Evolutionary conservation across 176 grass and related monocot genomes (phyloP).

Genomic region (Melocanna baccifera): DNA sequence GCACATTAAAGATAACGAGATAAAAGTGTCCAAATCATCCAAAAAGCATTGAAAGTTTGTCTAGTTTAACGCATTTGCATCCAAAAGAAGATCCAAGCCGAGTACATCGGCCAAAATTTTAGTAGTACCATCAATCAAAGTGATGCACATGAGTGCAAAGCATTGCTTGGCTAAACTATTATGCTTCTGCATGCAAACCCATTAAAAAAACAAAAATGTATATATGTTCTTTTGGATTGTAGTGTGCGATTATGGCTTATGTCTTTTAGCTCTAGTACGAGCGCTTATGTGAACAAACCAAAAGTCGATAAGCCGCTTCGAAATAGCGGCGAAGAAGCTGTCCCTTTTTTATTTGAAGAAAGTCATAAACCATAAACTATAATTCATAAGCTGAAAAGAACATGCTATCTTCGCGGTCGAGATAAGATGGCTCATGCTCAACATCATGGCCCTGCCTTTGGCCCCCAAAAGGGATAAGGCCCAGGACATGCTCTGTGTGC

Average conservation of each 20-base stretch:
- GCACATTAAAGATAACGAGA: neutral
- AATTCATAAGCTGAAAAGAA: too few relatives aligned
- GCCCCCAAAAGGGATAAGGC: conserved; percentile 11
- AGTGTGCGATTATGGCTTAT: too few relatives aligned
- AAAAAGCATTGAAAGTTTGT: neutral
- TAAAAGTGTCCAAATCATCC: conserved; percentile 24
- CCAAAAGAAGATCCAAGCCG: conserved; percentile 28
- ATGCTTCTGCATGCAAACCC: neutral
- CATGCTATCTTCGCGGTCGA: neutral
- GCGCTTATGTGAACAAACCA: too few relatives aligned
- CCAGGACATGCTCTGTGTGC: neutral
- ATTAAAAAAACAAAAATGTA: neutral
- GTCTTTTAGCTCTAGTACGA: too few relatives aligned
- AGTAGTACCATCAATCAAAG: neutral
- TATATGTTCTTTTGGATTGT: too few relatives aligned
- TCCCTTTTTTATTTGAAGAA: too few relatives aligned
- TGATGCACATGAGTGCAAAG: neutral
- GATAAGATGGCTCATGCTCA: neutral
- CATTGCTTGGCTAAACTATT: neutral
- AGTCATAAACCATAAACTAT: too few relatives aligned
- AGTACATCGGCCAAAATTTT: neutral
- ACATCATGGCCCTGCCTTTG: neutral
- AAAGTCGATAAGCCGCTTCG: too few relatives aligned
- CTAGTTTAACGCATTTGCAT: neutral
- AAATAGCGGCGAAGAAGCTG: too few relatives aligned